Percentiles rank a stretch among this genome's conserved stretches.
Evolutionary conservation across 208 protist species (phyloP).

Genomic region (Leishmania tarentolae): DNA sequence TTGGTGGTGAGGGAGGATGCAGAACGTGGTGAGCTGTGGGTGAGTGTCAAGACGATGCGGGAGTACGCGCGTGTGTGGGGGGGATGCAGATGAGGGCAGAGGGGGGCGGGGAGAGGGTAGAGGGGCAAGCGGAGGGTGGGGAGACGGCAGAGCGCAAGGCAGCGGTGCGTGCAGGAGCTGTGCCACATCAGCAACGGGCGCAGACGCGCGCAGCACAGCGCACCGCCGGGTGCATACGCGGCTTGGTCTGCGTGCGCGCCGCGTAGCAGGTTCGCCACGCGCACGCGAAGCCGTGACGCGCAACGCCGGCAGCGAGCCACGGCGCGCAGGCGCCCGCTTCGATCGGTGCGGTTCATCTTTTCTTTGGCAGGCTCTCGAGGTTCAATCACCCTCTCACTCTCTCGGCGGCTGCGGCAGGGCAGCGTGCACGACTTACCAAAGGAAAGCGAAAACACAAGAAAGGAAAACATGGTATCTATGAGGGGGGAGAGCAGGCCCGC

Average conservation of each 20-base stretch:
- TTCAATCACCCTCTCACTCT: too few species aligned
- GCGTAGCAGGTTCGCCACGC: neutral
- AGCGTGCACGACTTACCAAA: too few species aligned
- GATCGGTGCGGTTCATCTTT: too few species aligned
- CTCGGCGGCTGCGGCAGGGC: too few species aligned
- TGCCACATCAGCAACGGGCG: too few species aligned
- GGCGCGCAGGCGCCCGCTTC: neutral
- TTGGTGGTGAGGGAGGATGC: neutral
- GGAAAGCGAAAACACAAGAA: slow-evolving; percentile 10
- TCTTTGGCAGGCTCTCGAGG: too few species aligned
- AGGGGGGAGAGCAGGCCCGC: neutral
- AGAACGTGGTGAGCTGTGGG: neutral
- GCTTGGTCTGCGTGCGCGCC: neutral
- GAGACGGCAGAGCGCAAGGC: neutral
- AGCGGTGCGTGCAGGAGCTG: neutral
- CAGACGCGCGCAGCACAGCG: too few species aligned
- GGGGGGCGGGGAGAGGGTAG: too few species aligned
- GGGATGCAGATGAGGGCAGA: neutral
- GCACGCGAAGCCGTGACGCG: neutral
- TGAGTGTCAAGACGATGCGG: neutral
- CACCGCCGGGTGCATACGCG: neutral
- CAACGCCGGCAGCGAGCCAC: neutral
- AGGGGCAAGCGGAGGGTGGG: neutral
- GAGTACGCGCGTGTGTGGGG: neutral
- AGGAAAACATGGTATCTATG: slow-evolving; percentile 19